These are phyloP conservation scores for Zygnema cylindricum DNA, from an alignment of 139 green algal genomes.

Conservation along the genomic window DNA sequence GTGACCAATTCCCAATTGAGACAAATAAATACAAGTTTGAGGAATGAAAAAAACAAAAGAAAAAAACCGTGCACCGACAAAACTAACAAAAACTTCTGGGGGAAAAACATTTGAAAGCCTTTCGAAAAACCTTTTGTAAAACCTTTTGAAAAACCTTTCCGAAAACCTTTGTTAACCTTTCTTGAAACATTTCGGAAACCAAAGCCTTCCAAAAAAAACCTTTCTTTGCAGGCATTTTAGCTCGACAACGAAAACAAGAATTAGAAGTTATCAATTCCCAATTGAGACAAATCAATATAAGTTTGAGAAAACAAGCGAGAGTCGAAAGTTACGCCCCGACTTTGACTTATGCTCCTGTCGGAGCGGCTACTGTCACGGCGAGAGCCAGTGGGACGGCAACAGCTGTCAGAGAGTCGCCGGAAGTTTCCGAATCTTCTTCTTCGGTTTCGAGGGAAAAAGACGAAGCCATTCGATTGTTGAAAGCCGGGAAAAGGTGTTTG, in stretches of 20 bases:
- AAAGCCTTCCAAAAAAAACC: too few relatives aligned
- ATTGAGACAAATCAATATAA: constrained; percentile 63
- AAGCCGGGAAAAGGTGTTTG: constrained; percentile 42
- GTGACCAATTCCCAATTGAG: too few relatives aligned
- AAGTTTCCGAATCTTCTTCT: neutral
- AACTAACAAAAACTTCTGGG: too few relatives aligned
- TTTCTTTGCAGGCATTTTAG: constrained; percentile 37
- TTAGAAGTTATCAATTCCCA: constrained; percentile 58
- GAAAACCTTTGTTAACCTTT: too few relatives aligned
- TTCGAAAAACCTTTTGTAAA: too few relatives aligned
- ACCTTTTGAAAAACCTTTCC: too few relatives aligned
- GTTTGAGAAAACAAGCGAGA: constrained; percentile 49
- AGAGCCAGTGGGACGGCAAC: constrained; percentile 7
- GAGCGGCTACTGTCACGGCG: neutral
- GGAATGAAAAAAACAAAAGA: too few relatives aligned
- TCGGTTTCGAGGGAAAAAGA: neutral
- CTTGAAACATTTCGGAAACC: too few relatives aligned
- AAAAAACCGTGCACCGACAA: too few relatives aligned
- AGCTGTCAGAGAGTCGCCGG: neutral
- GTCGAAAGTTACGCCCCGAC: constrained; percentile 55
- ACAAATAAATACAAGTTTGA: too few relatives aligned
- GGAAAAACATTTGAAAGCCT: too few relatives aligned
- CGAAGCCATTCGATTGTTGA: constrained; percentile 27
- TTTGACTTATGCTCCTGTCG: constrained; percentile 50
- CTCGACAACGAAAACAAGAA: constrained; percentile 55